Evolutionary conservation across 176 grass and related monocot genomes (phyloP).

Genomic region (Oryza glaberrima): DNA sequence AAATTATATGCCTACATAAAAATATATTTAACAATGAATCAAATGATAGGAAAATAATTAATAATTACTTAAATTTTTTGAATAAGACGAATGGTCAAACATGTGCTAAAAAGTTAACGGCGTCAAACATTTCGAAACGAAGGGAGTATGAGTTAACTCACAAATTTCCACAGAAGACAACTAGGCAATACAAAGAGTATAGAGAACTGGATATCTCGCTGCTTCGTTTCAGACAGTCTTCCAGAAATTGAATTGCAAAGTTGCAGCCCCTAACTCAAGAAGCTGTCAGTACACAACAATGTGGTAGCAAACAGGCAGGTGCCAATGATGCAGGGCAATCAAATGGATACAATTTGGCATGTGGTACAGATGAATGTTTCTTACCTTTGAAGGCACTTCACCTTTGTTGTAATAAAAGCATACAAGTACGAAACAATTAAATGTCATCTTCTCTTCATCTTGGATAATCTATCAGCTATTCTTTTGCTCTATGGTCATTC

Average conservation of each 20-base stretch:
- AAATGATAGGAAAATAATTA: too few relatives aligned
- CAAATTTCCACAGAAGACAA: not conserved
- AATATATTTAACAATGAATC: too few relatives aligned
- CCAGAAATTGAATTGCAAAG: not conserved
- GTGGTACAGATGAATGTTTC: not conserved
- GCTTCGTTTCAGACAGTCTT: not conserved
- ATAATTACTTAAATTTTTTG: too few relatives aligned
- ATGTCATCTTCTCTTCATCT: not conserved
- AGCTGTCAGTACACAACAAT: not conserved
- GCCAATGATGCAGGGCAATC: conserved; percentile 1
- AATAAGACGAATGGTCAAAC: too few relatives aligned
- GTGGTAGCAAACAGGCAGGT: not conserved
- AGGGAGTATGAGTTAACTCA: too few relatives aligned
- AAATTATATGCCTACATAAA: too few relatives aligned
- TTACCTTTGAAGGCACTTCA: conserved; percentile 37
- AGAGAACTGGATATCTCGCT: not conserved
- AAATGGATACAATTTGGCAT: not conserved
- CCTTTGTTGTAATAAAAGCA: not conserved
- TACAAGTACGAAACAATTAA: not conserved
- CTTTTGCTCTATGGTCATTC: not conserved
- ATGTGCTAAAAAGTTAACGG: too few relatives aligned
- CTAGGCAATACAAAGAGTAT: not conserved
- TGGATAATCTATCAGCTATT: not conserved
- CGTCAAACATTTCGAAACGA: too few relatives aligned
- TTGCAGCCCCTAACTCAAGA: not conserved